These are phyloP conservation scores for Echria macrotheca DNA, from an alignment of 495 filamentous ascomycete species.

Conservation along the genomic window DNA sequence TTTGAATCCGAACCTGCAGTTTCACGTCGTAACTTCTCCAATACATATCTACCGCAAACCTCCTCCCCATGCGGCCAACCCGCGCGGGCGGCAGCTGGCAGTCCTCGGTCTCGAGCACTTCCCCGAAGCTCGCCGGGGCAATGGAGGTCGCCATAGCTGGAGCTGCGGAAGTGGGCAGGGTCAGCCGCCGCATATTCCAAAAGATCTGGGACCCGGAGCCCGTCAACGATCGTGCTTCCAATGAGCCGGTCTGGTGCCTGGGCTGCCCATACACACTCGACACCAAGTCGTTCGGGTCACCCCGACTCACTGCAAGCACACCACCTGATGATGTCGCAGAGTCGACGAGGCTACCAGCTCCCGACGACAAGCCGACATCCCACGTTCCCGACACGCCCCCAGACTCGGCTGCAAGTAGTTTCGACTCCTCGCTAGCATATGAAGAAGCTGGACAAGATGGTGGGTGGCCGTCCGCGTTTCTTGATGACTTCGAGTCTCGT, in stretches of 20 bases:
- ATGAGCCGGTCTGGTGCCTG: constrained; percentile 80
- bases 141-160: constrained; percentile 42
- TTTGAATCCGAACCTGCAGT: no score
- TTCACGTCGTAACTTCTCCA: no score
- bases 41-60: no score
- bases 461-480: constrained; percentile 79
- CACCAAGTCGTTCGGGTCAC: constrained; percentile 19
- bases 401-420: constrained; percentile 42
- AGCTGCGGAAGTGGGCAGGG: constrained; percentile 28
- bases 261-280: constrained; percentile 65
- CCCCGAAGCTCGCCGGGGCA: constrained; percentile 24
- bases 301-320: constrained; percentile 23
- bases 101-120: constrained; percentile 21
- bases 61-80: no score
- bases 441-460: constrained; percentile 46
- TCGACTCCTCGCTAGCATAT: constrained; percentile 45
- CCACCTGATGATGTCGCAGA: constrained; percentile 13
- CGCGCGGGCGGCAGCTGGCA: constrained; percentile 29
- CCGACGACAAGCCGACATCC: background rate
- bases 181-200: constrained; percentile 72
- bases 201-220: constrained; percentile 96
- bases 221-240: constrained; percentile 65
- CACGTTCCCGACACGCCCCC: constrained; percentile 36
- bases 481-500: constrained; percentile 87
- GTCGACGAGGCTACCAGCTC: background rate